Evolutionary conservation across 163 green algal genomes (phyloP).

Genomic region (Scenedesmus sp.): DNA sequence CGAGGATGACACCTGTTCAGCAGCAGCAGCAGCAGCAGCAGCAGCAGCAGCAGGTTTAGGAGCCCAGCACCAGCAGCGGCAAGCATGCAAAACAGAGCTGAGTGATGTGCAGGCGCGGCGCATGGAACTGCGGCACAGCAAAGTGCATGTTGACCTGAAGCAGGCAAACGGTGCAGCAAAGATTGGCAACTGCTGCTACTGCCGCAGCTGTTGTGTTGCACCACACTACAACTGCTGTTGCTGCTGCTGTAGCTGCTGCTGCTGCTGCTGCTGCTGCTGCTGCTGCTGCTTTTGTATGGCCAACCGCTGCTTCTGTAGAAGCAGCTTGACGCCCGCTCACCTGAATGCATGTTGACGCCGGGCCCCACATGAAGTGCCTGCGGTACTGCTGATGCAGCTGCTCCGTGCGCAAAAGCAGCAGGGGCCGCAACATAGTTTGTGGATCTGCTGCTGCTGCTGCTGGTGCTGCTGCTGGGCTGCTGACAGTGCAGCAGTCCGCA

Average conservation of each 20-base stretch:
- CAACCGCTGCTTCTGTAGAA: no score
- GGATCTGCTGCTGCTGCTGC: not conserved
- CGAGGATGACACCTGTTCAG: not conserved
- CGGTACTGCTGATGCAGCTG: not conserved
- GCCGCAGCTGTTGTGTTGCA: not conserved
- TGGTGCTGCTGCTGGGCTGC: not conserved
- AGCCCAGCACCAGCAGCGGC: slow-evolving; percentile 2
- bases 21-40: slow-evolving; percentile 21
- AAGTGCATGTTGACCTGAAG: not conserved
- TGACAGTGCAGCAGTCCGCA: not conserved
- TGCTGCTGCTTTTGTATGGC: not conserved
- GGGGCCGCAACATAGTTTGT: not conserved
- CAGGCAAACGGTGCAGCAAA: no score
- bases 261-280: not conserved
- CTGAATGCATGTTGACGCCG: not conserved
- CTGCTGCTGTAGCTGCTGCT: not conserved
- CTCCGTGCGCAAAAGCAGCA: not conserved
- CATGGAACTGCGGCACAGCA: not conserved
- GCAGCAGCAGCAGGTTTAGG: not conserved
- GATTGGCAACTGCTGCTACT: not conserved
- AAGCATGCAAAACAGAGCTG: not conserved
- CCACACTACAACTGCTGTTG: not conserved
- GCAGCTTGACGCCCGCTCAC: not conserved
- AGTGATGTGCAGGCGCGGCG: not conserved
- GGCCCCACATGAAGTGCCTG: not conserved